phyloP scores from a whole-genome alignment of 805 yeast genomes.

The Teunomyces gatunensis region DNA sequence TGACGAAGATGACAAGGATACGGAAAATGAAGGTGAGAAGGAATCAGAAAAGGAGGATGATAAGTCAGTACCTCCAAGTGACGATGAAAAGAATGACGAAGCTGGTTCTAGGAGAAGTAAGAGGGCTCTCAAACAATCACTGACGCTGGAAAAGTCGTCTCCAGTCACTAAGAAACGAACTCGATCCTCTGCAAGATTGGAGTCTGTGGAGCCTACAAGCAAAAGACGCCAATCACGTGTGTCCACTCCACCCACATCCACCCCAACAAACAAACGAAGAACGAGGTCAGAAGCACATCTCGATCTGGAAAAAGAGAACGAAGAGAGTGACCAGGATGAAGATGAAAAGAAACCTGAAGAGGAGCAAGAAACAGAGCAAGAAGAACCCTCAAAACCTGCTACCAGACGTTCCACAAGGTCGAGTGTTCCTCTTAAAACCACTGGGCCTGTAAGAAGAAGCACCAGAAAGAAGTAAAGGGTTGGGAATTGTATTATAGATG shows the following conservation, averaged over 20 bases:
- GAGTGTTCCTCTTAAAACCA: slow-evolving; percentile 5
- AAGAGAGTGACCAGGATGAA: slow-evolving; percentile 2
- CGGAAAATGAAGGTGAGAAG: slow-evolving; percentile 51
- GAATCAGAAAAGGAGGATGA: slow-evolving; percentile 61
- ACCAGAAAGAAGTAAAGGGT: slow-evolving; percentile 10
- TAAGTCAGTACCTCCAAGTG: slow-evolving; percentile 18
- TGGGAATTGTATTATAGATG: slow-evolving; percentile 1
- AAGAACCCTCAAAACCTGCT: not conserved
- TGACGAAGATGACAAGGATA: slow-evolving; percentile 29
- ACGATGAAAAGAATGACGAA: slow-evolving; percentile 18
- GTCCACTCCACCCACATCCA: slow-evolving; percentile 8
- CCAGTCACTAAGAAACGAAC: slow-evolving; percentile 15
- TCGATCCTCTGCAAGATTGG: slow-evolving; percentile 17
- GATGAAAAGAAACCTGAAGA: slow-evolving; percentile 3
- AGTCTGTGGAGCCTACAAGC: slow-evolving; percentile 9
- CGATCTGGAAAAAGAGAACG: slow-evolving; percentile 10
- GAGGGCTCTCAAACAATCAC: slow-evolving; percentile 4
- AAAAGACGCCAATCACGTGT: slow-evolving; percentile 11
- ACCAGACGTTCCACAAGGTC: slow-evolving; percentile 9
- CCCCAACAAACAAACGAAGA: slow-evolving; percentile 10
- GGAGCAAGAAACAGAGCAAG: slow-evolving; percentile 1
- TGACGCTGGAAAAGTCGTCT: slow-evolving; percentile 2
- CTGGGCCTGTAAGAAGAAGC: slow-evolving; percentile 14
- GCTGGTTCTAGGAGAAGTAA: slow-evolving; percentile 6
- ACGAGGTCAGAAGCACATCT: slow-evolving; percentile 16